Base-by-base conservation (phyloP, 306 rosid species). In the Calophaca sinica region DNA sequence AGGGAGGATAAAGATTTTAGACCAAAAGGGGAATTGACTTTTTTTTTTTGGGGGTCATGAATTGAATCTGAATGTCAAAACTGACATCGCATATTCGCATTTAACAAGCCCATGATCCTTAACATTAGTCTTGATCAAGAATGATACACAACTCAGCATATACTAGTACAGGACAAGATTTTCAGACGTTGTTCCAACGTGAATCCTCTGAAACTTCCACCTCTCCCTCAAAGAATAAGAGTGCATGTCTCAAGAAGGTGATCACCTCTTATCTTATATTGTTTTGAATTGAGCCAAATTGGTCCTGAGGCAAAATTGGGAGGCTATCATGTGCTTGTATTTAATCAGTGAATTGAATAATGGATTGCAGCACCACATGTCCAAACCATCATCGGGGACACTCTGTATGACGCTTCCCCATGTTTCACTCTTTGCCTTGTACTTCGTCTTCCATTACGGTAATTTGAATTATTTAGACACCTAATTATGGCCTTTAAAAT, bases 291-390 rank as follows among this genome's bases (percentile, higher is more conserved):
- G 68, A 72, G 35, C 4, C 6, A 39, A 65, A 29, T 53, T 64
- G 74, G 62, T 57, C 78, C 53, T 45, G 32, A 20, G 57, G 68
- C 52, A 54, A 46, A 79, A 45, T 72, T 46, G 59, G 28, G 9
- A 80, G 44, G 46, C 44, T 45, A 68, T 42, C 81, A 83, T 70
- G 84, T 75, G 84, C 32, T 46, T 74, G 83, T 77, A 82, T 78
- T 78, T 73, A 82, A 60, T 67, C 80, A 73, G 45, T 63, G 71
- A 79, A 68, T 74, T 72, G 53, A 79, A 72, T 57, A 9, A 10
- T 62, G 66, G 32, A 44, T 46, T 57, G 73, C 8, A 52, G 51
- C 68, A 62, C 28, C 68, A 71, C 82, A 62, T 38, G 82, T 14
- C 14, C 32, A 50, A 41, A 13, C 41, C 63, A 69, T 70, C 49